Evolutionary conservation across 345 rosid genomes (phyloP), one percentile per base, ranked within the genome.

Genomic region (Citrus reticulata): DNA sequence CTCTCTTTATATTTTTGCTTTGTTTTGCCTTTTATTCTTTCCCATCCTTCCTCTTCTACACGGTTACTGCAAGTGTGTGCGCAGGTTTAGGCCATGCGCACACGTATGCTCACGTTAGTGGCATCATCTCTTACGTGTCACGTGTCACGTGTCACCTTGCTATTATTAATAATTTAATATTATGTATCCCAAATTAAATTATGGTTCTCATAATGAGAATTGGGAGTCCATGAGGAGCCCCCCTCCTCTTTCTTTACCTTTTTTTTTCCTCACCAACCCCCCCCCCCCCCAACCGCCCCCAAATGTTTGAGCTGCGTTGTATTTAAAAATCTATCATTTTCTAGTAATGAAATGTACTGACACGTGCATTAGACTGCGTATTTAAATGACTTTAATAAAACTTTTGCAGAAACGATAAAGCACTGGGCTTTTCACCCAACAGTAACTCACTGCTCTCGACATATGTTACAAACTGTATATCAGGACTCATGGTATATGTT

Each of bases 21-120:
- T 81, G 76, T 77, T 57, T 59, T 35, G 51, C 70, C 63, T 61
- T 72, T 81, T 74, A 68, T 68, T 77, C 78, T 73, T 65, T 59
- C 73, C 66, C 51, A 11, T 46, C 51, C 51, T 42, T 11, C 51
- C 84, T 81, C 81, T 72, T 79, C 79, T 68, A 17, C 89, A 77
- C 79, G 78, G 70, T 72, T 79, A 67, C 89, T 89, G 88, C 85
- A 80, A 85, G 61, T 79, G 62, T 64, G 76, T 74, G 92, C 86
- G 83, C 84, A 87, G 68, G 82, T 40, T 89, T 80, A 64, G 14
- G 4, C 20, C 35, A 6, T 77, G 75, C 81, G 81, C 87, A 81
- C 74, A 66, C 2, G 0, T 9, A 0, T 7, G 83, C 7, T 60
- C 9, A 78, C 66, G 72, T 42, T 83, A 62, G 87, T 29, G 9